Conservation (phyloP, 441 rosid species). For the Bocquillonia castaneifolia region DNA sequence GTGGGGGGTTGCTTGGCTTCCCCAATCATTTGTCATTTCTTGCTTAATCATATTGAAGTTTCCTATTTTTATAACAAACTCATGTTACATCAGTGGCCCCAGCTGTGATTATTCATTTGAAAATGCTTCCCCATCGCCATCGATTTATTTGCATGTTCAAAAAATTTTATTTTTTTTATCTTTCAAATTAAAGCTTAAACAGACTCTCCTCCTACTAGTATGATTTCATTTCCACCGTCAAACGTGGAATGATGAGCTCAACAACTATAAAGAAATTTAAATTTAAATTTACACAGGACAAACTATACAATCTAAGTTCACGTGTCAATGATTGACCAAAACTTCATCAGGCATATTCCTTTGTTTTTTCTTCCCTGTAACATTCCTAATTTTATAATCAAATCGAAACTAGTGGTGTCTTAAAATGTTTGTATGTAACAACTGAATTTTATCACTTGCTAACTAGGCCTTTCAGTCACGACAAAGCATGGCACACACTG, state of each 20-base stretch:
- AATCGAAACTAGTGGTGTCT: too few species aligned
- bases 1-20: conserved; percentile 8
- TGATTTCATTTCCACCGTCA: conserved; percentile 14
- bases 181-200: conserved; percentile 24
- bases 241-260: conserved; percentile 11
- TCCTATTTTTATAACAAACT: background rate
- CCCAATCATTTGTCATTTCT: background rate
- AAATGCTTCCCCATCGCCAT: background rate
- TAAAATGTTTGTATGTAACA: too few species aligned
- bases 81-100: conserved; percentile 2
- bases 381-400: too few species aligned
- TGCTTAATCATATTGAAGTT: background rate
- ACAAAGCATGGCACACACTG: background rate
- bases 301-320: conserved; percentile 1
- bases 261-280: background rate
- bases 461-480: background rate
- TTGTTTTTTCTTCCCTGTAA: background rate
- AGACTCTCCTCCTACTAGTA: background rate
- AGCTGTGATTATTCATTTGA: background rate
- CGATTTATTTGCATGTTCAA: conserved; percentile 4
- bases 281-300: too few species aligned
- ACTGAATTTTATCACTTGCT: too few species aligned
- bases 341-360: background rate
- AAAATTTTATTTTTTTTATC: too few species aligned
- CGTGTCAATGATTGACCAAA: conserved; percentile 18